These are phyloP conservation scores for Cladobotryum mycophilum DNA, from an alignment of 2,329 filamentous ascomycete genomes.

Conservation along the genomic window DNA sequence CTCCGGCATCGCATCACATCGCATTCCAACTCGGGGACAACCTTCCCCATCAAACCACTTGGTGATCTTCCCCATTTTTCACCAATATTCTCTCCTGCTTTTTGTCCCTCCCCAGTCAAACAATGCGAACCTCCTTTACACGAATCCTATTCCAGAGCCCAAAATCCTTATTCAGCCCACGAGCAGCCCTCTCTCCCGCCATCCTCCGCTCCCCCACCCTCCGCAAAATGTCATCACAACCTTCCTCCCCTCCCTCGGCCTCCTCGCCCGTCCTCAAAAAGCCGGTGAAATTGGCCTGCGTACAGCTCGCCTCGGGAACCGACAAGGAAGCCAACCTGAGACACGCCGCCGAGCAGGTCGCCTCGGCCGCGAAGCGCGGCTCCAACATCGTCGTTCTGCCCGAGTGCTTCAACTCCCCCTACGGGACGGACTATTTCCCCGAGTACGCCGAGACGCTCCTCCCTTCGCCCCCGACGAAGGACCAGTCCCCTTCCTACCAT, in stretches of 20 bases:
- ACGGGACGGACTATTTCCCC: conserved; percentile 85
- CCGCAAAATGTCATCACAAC: conserved; percentile 29
- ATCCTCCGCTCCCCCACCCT: conserved; percentile 16
- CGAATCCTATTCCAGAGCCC: conserved; percentile 2
- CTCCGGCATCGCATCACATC: conserved; percentile 8
- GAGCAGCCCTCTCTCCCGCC: conserved; percentile 9
- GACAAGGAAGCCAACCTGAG: conserved; percentile 83
- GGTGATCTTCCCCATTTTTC: neutral
- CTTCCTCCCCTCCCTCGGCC: conserved; percentile 18
- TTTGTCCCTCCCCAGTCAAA: neutral
- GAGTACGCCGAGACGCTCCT: conserved; percentile 83
- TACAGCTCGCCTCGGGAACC: conserved; percentile 73
- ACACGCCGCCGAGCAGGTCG: conserved; percentile 74
- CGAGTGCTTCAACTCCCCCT: conserved; percentile 98
- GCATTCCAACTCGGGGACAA: no score
- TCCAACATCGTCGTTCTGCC: conserved; percentile 86
- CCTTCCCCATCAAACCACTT: no score
- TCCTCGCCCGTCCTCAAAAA: conserved; percentile 56
- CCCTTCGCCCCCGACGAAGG: conserved; percentile 64
- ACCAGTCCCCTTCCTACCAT: conserved; percentile 76
- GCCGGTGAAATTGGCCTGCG: conserved; percentile 70
- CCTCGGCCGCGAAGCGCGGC: conserved; percentile 68
- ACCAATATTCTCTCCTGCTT: neutral
- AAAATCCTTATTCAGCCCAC: conserved; percentile 10
- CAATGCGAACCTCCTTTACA: conserved; percentile 4